phyloP scores from a whole-genome alignment of 2,329 filamentous ascomycete genomes.

The Venturia pyrina region DNA sequence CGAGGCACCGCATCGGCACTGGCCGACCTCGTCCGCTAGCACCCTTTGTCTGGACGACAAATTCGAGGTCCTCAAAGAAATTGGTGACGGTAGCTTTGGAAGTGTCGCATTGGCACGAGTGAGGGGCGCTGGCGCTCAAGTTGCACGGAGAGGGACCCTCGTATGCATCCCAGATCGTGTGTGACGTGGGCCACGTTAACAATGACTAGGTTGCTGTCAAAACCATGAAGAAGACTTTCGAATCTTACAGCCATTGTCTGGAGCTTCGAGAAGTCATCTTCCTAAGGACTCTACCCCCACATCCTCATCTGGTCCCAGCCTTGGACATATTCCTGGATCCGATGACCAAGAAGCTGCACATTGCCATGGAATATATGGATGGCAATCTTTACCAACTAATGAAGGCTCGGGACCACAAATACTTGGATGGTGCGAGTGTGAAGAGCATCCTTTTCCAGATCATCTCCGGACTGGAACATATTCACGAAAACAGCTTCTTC shows the following conservation, averaged over 20 bases:
- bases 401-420: constrained; percentile 96
- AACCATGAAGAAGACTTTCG: constrained; percentile 99
- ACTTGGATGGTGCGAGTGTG: constrained; percentile 77
- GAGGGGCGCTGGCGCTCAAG: constrained; percentile 75
- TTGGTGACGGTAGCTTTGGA: constrained; percentile 97
- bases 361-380: constrained; percentile 99
- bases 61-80: constrained; percentile 95
- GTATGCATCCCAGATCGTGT: constrained; percentile 41
- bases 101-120: constrained; percentile 89
- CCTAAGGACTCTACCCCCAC: constrained; percentile 74
- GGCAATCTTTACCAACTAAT: constrained; percentile 97
- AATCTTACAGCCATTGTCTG: constrained; percentile 79
- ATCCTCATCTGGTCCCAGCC: constrained; percentile 90
- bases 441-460: constrained; percentile 99
- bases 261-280: constrained; percentile 97
- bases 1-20: constrained; percentile 61
- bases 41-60: constrained; percentile 68
- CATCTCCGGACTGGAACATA: constrained; percentile 89
- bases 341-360: constrained; percentile 91
- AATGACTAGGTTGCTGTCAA: constrained; percentile 80
- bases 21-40: constrained; percentile 40
- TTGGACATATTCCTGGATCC: constrained; percentile 98
- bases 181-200: constrained; percentile 14
- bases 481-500: constrained; percentile 95
- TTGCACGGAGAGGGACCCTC: constrained; percentile 83